phyloP scores from a whole-genome alignment of 768 basidiomycete genomes.

The Asterophora lycoperdoides region DNA sequence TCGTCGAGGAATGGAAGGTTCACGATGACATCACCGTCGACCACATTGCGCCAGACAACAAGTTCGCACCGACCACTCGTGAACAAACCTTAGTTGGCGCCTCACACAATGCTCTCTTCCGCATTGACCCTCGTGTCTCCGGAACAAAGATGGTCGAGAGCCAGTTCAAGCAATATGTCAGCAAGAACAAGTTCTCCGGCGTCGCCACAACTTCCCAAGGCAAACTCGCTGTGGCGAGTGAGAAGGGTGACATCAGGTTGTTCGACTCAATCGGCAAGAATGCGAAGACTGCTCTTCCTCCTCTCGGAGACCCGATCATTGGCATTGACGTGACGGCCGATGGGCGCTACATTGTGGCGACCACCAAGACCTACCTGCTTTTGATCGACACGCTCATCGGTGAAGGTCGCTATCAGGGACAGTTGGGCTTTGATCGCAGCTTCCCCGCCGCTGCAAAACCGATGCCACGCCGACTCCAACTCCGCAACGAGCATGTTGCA shows the following conservation, averaged over 20 bases:
- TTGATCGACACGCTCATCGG: slow-evolving; percentile 95
- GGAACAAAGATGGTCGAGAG: slow-evolving; percentile 92
- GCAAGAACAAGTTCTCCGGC: slow-evolving; percentile 94
- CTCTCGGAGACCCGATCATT: slow-evolving; percentile 90
- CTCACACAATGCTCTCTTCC: slow-evolving; percentile 94
- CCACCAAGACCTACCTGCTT: slow-evolving; percentile 89
- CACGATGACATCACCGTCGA: slow-evolving; percentile 82
- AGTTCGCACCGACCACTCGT: slow-evolving; percentile 89
- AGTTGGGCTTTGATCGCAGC: slow-evolving; percentile 86
- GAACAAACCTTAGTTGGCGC: slow-evolving; percentile 92
- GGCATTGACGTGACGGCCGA: slow-evolving; percentile 93
- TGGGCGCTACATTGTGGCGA: slow-evolving; percentile 94
- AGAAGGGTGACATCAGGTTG: slow-evolving; percentile 94
- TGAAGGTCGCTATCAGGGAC: slow-evolving; percentile 79
- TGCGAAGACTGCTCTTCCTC: slow-evolving; percentile 95
- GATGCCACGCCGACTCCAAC: slow-evolving; percentile 79
- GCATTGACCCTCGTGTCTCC: slow-evolving; percentile 91
- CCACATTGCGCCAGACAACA: slow-evolving; percentile 88
- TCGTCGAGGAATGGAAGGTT: slow-evolving; percentile 99
- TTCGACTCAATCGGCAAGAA: slow-evolving; percentile 98
- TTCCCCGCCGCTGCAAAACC: slow-evolving; percentile 96
- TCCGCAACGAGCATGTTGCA: slow-evolving; percentile 88
- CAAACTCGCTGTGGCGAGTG: slow-evolving; percentile 88
- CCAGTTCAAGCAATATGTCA: slow-evolving; percentile 93
- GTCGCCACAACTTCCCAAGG: slow-evolving; percentile 85